Percentiles rank a stretch among this genome's conserved stretches.
Conservation (phyloP, 2,329 filamentous ascomycete species). For the Gnomoniopsis smithogilvyi region DNA sequence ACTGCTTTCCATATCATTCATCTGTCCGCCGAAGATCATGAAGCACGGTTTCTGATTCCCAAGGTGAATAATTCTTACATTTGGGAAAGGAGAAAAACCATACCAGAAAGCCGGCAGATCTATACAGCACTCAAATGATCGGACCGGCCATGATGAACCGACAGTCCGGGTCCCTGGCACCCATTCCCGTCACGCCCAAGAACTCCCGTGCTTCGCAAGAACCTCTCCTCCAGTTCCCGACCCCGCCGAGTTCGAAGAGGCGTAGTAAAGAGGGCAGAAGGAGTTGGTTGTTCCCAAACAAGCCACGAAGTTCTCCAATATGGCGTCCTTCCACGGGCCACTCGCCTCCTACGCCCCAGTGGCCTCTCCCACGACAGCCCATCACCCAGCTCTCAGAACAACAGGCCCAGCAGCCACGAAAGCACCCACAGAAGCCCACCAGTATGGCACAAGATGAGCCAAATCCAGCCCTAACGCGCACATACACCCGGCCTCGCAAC, state of each 20-base stretch:
- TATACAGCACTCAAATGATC: neutral
- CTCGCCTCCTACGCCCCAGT: conserved; percentile 15
- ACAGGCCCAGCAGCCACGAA: neutral
- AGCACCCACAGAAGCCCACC: neutral
- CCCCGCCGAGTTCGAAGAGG: conserved; percentile 9
- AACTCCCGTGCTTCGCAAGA: conserved; percentile 12
- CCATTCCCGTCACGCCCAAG: conserved; percentile 18
- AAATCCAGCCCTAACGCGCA: conserved; percentile 11
- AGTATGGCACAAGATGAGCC: neutral
- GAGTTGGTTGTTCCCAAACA: conserved; percentile 15
- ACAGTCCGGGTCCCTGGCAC: conserved; percentile 15
- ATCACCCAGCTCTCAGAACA: neutral
- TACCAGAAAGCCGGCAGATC: neutral
- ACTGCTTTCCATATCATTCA: too few relatives aligned
- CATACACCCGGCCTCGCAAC: conserved; percentile 15
- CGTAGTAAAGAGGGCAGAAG: conserved; percentile 13
- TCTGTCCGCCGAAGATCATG: too few relatives aligned
- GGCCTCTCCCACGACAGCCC: conserved; percentile 14
- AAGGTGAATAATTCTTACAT: neutral
- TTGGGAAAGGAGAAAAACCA: neutral
- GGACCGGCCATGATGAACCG: conserved; percentile 7
- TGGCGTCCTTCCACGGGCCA: conserved; percentile 17
- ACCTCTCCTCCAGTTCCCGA: conserved; percentile 10
- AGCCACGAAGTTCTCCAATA: conserved; percentile 10
- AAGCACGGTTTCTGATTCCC: neutral